These are phyloP conservation scores for Naganishia kalamii DNA, from an alignment of 768 basidiomycete species.

Conservation along the genomic window DNA sequence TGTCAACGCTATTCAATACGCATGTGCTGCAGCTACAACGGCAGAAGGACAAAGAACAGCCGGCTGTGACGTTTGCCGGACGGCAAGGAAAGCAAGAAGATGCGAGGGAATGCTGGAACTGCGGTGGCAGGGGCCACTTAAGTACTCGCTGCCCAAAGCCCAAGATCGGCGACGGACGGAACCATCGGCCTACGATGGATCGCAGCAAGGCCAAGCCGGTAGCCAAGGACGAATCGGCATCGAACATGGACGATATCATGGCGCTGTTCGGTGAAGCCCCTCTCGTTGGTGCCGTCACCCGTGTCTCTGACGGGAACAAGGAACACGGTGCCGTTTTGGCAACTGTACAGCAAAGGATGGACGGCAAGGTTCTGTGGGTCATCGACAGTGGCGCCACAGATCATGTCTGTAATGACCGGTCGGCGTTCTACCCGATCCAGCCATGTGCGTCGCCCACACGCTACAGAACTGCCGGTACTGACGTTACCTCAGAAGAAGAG, in stretches of 20 bases:
- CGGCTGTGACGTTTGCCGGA: background rate
- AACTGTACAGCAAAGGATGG: background rate
- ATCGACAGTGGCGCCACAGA: conserved; percentile 18
- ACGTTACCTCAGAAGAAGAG: background rate
- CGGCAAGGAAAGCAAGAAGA: conserved; percentile 6
- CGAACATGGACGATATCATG: conserved; percentile 4
- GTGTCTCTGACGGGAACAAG: background rate
- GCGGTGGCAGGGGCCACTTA: background rate
- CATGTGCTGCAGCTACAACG: background rate
- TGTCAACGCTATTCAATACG: conserved; percentile 6
- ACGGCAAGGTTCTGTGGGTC: conserved; percentile 5
- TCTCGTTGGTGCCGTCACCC: background rate
- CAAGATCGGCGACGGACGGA: conserved; percentile 3
- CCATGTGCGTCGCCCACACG: background rate
- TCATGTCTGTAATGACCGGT: conserved; percentile 10
- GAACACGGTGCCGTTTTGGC: background rate
- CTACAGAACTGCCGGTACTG: conserved; percentile 3
- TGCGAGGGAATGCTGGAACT: conserved; percentile 9
- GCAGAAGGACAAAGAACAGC: background rate
- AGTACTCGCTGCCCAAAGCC: background rate
- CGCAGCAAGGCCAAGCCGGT: background rate
- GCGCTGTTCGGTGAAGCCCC: background rate
- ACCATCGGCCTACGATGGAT: background rate
- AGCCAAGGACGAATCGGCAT: background rate
- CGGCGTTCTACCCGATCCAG: background rate